Evolutionary conservation across 2,329 filamentous ascomycete species (phyloP).

Genomic region (Botrytis galanthina): DNA sequence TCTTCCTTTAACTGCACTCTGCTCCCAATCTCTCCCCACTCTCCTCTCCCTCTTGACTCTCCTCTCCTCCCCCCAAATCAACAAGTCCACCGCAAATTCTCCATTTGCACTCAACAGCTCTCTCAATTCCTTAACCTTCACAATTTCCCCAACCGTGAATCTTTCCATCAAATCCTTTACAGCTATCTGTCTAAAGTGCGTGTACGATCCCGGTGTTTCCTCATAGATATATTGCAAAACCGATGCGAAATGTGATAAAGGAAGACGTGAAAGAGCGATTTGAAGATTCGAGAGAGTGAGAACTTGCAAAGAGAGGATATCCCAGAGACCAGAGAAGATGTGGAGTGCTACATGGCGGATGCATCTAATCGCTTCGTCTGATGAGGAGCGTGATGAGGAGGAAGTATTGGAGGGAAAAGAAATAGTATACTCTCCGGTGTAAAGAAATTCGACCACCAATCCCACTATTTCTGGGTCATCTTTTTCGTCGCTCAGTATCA

Average conservation of each 20-base stretch:
- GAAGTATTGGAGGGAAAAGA: neutral
- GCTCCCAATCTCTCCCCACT: neutral
- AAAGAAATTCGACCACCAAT: slow-evolving; percentile 17
- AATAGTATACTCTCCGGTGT: neutral
- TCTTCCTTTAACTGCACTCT: neutral
- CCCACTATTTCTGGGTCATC: slow-evolving; percentile 18
- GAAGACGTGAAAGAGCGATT: neutral
- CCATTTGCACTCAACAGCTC: neutral
- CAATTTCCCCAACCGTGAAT: neutral
- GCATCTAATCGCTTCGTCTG: neutral
- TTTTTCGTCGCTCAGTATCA: neutral
- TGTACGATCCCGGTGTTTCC: neutral
- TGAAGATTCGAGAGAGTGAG: neutral
- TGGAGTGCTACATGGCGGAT: neutral
- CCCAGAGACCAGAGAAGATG: neutral
- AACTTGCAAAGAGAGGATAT: neutral
- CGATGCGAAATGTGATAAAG: neutral
- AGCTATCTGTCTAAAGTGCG: neutral
- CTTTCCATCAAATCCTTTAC: neutral
- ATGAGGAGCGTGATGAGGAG: neutral
- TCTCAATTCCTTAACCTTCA: neutral
- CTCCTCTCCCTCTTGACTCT: neutral
- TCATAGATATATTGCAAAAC: neutral
- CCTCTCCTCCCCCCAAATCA: neutral
- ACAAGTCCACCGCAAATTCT: neutral